phyloP scores from a whole-genome alignment of 176 grass and related monocot genomes.

The Oryza rufipogon region DNA sequence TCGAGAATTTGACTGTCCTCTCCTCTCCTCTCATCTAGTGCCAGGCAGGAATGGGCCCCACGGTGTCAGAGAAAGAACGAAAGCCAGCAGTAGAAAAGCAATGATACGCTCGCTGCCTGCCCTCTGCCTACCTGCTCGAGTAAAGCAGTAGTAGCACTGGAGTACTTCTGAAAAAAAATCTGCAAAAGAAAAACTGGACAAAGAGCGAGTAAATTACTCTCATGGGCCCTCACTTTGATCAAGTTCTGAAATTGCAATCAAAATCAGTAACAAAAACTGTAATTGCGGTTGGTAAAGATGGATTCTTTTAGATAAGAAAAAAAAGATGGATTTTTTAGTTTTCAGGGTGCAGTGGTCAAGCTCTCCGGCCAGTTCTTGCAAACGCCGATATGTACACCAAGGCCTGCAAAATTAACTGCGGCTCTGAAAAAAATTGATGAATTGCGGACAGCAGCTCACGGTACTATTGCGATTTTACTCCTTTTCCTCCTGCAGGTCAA shows the following conservation, averaged over 20 bases:
- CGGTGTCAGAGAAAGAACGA: not conserved
- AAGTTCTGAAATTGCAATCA: not conserved
- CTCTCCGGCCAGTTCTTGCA: not conserved
- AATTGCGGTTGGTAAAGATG: not conserved
- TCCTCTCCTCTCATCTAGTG: not conserved
- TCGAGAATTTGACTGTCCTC: slow-evolving; percentile 43
- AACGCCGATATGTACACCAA: not conserved
- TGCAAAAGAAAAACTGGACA: not conserved
- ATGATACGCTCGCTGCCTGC: slow-evolving; percentile 10
- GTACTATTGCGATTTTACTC: not conserved
- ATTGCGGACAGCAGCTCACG: no score
- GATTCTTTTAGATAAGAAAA: not conserved
- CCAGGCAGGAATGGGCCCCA: not conserved
- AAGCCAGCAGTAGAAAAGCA: not conserved
- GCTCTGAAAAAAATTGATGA: not conserved
- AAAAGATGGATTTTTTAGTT: not conserved
- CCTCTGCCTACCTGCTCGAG: slow-evolving; percentile 23
- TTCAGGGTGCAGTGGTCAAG: not conserved
- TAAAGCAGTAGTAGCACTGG: not conserved
- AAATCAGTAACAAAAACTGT: not conserved
- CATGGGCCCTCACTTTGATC: not conserved
- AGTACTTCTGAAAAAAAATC: not conserved
- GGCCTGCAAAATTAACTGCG: not conserved
- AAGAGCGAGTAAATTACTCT: not conserved
- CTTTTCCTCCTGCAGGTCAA: slow-evolving; percentile 7